Base-by-base conservation (phyloP, 2,329 filamentous ascomycete genomes). In the Colletotrichum lupini region DNA sequence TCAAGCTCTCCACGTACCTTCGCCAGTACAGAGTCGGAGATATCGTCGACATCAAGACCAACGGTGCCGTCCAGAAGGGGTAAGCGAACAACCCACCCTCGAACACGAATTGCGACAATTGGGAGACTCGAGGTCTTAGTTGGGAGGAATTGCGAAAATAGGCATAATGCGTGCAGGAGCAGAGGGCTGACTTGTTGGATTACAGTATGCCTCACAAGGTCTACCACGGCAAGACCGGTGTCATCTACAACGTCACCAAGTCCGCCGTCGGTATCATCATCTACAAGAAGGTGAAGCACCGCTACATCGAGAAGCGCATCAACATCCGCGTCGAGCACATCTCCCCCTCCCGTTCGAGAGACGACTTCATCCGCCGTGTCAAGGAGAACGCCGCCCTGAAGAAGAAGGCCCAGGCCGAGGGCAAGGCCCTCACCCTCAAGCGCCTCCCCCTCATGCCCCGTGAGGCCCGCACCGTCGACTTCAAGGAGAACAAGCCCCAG, bases 231-330 rank as follows among this genome's bases (percentile, higher is more conserved):
- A 98, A 98, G 94, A 98, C 95, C 77, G 95, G 95, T 85, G 94
- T 98, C 82, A 89, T 98, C 88, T 98, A 97, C 94, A 99, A 99
- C 91, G 97, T 99, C 82, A 97, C 96, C 88, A 98, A 98, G 92
- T 94, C 92, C 82, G 94, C 97, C 78, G 95, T 99, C 85, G 97
- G 97, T 83, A 94, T 99, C 87, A 98, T 99, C 89, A 94, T 99
- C 89, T 96, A 97, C 94, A 98, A 98, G 92, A 95, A 97, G 87
- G 97, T 99, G 86, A 95, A 95, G 89, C 97, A 98, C 93, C 94
- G 96, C 84, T 99, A 98, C 92, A 91, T 99, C 86, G 97, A 99
- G 94, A 99, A 99, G 95, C 96, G 97, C 87, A 92, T 99, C 90
- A 98, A 98, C 92, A 91, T 99, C 89, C 95, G 97, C 85, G 88